phyloP scores from a whole-genome alignment of 148 eudicot genomes.

The Dianthus caryophyllus region DNA sequence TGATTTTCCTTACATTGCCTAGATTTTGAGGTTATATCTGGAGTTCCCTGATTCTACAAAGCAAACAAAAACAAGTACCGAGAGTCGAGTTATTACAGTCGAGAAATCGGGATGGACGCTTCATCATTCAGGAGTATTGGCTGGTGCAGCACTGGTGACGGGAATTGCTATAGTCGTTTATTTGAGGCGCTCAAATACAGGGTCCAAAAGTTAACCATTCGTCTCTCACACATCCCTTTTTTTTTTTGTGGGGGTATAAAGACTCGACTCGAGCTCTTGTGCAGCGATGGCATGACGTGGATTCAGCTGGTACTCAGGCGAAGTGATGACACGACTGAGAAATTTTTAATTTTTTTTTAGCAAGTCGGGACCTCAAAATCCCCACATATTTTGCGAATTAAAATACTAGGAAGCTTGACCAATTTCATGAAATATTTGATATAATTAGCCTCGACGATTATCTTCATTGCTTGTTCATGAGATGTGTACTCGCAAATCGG shows the following conservation, averaged over 20 bases:
- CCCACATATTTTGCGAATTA: slow-evolving; percentile 15
- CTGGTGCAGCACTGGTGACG: slow-evolving; percentile 58
- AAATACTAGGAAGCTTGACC: no score
- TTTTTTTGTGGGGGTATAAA: background rate
- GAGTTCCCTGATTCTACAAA: slow-evolving; percentile 48
- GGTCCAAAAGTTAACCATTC: slow-evolving; percentile 8
- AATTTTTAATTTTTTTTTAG: background rate
- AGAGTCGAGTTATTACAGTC: slow-evolving; percentile 21
- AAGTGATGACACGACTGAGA: background rate
- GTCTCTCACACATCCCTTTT: background rate
- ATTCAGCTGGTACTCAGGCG: slow-evolving; percentile 15
- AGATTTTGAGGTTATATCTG: slow-evolving; percentile 80
- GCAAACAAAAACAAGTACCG: slow-evolving; percentile 20
- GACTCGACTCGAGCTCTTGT: slow-evolving; percentile 19
- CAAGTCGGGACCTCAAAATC: background rate
- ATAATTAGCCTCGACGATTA: no score
- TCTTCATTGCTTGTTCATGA: no score
- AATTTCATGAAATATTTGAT: no score
- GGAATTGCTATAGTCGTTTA: slow-evolving; percentile 57
- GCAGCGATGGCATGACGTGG: background rate
- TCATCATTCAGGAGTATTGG: slow-evolving; percentile 50
- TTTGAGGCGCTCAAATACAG: slow-evolving; percentile 40
- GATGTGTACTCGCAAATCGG: no score
- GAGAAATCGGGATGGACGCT: slow-evolving; percentile 36
- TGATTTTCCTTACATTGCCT: background rate